Evolutionary conservation across 306 rosid species (phyloP).

Genomic region (Malus asiatica): DNA sequence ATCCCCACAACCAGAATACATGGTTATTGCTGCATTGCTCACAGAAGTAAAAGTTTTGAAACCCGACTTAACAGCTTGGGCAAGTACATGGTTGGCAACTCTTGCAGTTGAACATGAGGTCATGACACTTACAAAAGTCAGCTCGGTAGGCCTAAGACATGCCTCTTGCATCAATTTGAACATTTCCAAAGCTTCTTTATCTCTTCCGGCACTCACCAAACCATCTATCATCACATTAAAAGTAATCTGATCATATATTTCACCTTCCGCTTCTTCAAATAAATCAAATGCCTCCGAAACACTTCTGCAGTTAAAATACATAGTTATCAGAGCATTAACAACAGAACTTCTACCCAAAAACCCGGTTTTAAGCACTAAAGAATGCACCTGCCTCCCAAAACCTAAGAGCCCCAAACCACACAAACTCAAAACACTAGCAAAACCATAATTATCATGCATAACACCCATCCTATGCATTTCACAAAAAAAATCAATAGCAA

Average conservation of each 20-base stretch:
- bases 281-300: slow-evolving; percentile 42
- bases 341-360: slow-evolving; percentile 48
- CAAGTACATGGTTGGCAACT: slow-evolving; percentile 51
- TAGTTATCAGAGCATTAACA: slow-evolving; percentile 54
- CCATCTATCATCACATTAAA: slow-evolving; percentile 76
- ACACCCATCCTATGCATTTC: slow-evolving; percentile 46
- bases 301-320: slow-evolving; percentile 50
- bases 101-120: slow-evolving; percentile 46
- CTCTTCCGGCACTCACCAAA: slow-evolving; percentile 38
- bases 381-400: slow-evolving; percentile 64
- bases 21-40: slow-evolving; percentile 61
- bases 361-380: slow-evolving; percentile 42
- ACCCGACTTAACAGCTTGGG: slow-evolving; percentile 50
- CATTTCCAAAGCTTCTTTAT: slow-evolving; percentile 45
- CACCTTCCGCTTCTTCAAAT: slow-evolving; percentile 43
- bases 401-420: slow-evolving; percentile 36
- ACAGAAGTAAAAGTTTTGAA: slow-evolving; percentile 45
- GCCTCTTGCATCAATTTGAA: slow-evolving; percentile 49
- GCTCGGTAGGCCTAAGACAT: slow-evolving; percentile 38
- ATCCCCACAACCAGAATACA: slow-evolving; percentile 63
- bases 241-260: slow-evolving; percentile 42
- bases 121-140: slow-evolving; percentile 69
- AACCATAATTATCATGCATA: slow-evolving; percentile 49
- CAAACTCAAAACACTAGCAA: slow-evolving; percentile 54
- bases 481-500: slow-evolving; percentile 40